Evolutionary conservation across 2,329 filamentous ascomycete species (phyloP).

Genomic region (Trichoderma gracile): DNA sequence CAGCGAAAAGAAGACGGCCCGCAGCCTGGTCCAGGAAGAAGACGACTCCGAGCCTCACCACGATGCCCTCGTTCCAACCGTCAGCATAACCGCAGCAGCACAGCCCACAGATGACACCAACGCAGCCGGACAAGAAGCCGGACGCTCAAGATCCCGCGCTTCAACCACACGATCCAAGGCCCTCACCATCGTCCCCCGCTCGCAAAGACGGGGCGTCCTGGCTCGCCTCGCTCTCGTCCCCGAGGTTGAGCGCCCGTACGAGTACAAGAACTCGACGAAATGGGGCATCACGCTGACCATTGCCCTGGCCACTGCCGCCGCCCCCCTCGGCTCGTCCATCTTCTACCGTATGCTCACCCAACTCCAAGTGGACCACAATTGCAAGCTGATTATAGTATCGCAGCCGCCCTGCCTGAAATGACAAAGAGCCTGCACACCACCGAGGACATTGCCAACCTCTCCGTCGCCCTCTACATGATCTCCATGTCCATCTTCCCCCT

Average conservation of each 20-base stretch:
- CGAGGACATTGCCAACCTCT: conserved; percentile 69
- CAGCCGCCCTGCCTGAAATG: conserved; percentile 70
- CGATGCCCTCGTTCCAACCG: conserved; percentile 17
- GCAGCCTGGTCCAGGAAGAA: neutral
- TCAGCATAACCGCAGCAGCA: conserved; percentile 4
- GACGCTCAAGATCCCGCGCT: conserved; percentile 36
- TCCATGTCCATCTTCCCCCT: conserved; percentile 81
- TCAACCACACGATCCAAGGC: conserved; percentile 45
- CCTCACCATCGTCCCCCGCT: conserved; percentile 45
- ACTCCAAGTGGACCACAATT: too few species aligned
- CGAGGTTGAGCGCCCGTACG: conserved; percentile 74
- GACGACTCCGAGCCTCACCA: conserved; percentile 4
- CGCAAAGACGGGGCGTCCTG: conserved; percentile 68
- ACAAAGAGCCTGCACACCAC: conserved; percentile 61
- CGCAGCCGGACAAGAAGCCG: neutral
- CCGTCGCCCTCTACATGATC: conserved; percentile 79
- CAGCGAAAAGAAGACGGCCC: conserved; percentile 16
- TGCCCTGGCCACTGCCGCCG: conserved; percentile 72
- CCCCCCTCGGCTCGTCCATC: conserved; percentile 81
- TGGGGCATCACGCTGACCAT: conserved; percentile 82
- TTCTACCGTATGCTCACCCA: conserved; percentile 66
- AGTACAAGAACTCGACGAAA: conserved; percentile 74
- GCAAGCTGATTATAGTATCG: neutral
- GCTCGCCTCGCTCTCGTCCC: conserved; percentile 70
- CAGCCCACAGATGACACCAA: neutral